Conservation (phyloP, 805 yeast genomes). For the Blastobotrys attinorum region DNA sequence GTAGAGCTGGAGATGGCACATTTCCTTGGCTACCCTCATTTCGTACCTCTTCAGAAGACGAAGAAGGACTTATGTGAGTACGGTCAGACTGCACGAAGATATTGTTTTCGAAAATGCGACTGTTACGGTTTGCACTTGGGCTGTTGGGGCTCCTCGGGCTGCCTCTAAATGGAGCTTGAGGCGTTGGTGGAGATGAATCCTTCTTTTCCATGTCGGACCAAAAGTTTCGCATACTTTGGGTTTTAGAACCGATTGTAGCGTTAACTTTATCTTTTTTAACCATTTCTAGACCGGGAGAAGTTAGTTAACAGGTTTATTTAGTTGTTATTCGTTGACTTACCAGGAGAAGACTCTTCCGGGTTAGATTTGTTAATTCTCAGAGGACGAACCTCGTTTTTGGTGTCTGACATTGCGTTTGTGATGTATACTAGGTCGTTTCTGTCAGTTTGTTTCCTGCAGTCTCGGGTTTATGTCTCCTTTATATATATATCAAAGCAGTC, state of each 20-base stretch:
- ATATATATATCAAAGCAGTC: background rate
- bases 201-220: constrained; percentile 20
- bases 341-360: background rate
- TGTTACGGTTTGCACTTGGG: background rate
- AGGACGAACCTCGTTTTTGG: background rate
- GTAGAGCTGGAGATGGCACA: background rate
- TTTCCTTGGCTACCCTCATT: background rate
- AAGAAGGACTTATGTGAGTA: background rate
- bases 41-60: background rate
- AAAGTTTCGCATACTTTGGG: constrained; percentile 16
- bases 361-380: background rate
- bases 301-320: background rate
- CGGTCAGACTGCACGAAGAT: constrained; percentile 7
- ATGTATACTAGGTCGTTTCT: background rate
- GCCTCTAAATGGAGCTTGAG: constrained; percentile 3
- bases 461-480: background rate
- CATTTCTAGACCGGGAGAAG: background rate
- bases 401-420: background rate
- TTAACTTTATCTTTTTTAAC: background rate
- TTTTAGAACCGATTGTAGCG: constrained; percentile 11
- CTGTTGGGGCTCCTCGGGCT: constrained; percentile 3
- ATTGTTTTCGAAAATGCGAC: constrained; percentile 6
- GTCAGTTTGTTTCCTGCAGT: background rate
- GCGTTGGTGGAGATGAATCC: constrained; percentile 8
- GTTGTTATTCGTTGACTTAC: background rate